Evolutionary conservation across 306 rosid genomes (phyloP).

Genomic region (Acacia melanoxylon): DNA sequence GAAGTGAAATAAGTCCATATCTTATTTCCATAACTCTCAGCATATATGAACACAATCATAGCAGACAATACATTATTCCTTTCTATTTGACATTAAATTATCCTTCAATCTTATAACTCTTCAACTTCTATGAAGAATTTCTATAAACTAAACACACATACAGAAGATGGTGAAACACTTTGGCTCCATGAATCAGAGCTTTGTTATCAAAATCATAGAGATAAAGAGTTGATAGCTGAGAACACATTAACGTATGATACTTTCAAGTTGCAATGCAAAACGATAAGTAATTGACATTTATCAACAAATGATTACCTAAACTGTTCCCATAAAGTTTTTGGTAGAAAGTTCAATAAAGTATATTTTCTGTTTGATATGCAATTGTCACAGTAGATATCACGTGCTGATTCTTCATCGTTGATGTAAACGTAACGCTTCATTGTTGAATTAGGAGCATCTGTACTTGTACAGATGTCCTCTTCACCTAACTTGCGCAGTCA

Average conservation of each 20-base stretch:
- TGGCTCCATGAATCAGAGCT: constrained; percentile 23
- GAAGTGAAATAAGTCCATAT: too few species aligned
- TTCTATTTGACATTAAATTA: constrained; percentile 13
- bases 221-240: not conserved
- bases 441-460: constrained; percentile 41
- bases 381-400: constrained; percentile 66
- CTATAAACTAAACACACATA: not conserved
- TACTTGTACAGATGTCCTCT: not conserved
- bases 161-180: not conserved
- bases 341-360: constrained; percentile 83
- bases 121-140: constrained; percentile 23
- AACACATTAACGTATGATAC: constrained; percentile 25
- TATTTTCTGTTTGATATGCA: constrained; percentile 89
- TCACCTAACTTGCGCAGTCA: not conserved
- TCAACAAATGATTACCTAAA: constrained; percentile 67
- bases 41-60: too few species aligned
- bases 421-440: constrained; percentile 93
- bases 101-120: constrained; percentile 23
- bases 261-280: constrained; percentile 15
- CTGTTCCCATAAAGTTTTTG: constrained; percentile 95
- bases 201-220: constrained; percentile 19
- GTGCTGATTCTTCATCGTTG: constrained; percentile 76
- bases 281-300: constrained; percentile 21
- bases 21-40: too few species aligned
- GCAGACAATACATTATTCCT: constrained; percentile 16